These are phyloP conservation scores for Carex kokanica DNA, from an alignment of 176 grass and related monocot species.

Conservation along the genomic window DNA sequence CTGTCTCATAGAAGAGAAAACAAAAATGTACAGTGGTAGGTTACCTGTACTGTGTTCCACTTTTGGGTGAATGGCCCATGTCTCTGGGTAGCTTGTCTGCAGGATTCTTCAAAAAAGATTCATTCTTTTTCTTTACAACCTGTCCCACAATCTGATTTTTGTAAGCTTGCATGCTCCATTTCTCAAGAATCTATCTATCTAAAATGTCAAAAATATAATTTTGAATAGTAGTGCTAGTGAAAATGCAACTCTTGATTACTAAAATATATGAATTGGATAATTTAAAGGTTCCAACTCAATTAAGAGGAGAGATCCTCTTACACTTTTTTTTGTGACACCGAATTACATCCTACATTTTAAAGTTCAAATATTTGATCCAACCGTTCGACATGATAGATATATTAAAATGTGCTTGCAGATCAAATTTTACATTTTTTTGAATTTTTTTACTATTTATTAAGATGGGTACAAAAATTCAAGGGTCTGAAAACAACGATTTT, in stretches of 20 bases:
- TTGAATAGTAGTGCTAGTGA: background rate
- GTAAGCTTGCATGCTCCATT: background rate
- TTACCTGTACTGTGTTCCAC: background rate
- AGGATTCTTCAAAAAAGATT: constrained; percentile 3
- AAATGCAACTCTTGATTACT: background rate
- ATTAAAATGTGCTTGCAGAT: too few species aligned
- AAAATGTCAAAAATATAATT: background rate
- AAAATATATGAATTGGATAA: background rate
- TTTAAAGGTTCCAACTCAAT: background rate
- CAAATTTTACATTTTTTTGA: too few species aligned
- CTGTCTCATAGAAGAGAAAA: background rate
- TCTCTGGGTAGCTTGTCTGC: background rate
- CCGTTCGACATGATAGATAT: too few species aligned
- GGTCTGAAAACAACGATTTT: too few species aligned
- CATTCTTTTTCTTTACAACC: background rate
- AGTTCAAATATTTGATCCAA: too few species aligned
- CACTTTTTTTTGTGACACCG: too few species aligned
- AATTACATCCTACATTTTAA: too few species aligned
- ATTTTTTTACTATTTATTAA: too few species aligned
- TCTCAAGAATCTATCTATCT: background rate
- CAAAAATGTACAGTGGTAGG: background rate
- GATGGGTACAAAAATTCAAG: too few species aligned
- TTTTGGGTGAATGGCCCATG: background rate
- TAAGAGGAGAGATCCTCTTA: too few species aligned
- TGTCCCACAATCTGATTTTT: constrained; percentile 9